Evolutionary conservation across 768 basidiomycete species (phyloP).

Genomic region (Tulasnella sp.): DNA sequence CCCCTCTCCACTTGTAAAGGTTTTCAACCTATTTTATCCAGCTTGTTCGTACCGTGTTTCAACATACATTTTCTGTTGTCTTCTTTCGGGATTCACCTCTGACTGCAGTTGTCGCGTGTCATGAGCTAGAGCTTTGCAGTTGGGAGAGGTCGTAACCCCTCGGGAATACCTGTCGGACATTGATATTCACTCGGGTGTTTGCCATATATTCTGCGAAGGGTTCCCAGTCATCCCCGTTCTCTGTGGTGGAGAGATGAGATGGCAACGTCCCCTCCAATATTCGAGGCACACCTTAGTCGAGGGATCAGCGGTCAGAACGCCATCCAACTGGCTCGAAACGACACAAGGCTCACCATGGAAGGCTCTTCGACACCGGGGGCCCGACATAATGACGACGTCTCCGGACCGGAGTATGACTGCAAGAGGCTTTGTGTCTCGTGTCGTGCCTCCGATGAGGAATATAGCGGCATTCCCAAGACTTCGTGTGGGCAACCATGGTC

Average conservation of each 20-base stretch:
- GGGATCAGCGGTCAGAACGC: not conserved
- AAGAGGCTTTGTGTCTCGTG: constrained; percentile 69
- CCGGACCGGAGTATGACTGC: constrained; percentile 87
- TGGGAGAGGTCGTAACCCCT: constrained; percentile 21
- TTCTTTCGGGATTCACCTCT: not conserved
- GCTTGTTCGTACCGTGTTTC: not conserved
- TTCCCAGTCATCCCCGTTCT: constrained; percentile 48
- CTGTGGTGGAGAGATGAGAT: constrained; percentile 43
- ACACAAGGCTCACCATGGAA: constrained; percentile 70
- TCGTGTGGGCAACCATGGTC: not conserved
- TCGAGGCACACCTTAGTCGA: constrained; percentile 67
- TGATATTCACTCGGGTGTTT: constrained; percentile 79
- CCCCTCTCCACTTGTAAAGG: not conserved
- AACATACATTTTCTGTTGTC: not conserved
- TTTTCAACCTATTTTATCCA: not conserved
- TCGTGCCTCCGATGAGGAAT: constrained; percentile 82
- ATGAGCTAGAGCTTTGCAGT: not conserved
- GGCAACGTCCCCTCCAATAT: constrained; percentile 81
- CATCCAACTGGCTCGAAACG: not conserved
- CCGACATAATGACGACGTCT: constrained; percentile 91
- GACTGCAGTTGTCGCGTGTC: not conserved
- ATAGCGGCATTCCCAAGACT: constrained; percentile 87
- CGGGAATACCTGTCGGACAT: constrained; percentile 61
- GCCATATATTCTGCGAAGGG: constrained; percentile 58
- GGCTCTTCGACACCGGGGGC: constrained; percentile 74